Percentiles rank a stretch among this genome's conserved stretches.
Conservation (phyloP, 106 monocot genomes). For the Phalaenopsis aphrodite region DNA sequence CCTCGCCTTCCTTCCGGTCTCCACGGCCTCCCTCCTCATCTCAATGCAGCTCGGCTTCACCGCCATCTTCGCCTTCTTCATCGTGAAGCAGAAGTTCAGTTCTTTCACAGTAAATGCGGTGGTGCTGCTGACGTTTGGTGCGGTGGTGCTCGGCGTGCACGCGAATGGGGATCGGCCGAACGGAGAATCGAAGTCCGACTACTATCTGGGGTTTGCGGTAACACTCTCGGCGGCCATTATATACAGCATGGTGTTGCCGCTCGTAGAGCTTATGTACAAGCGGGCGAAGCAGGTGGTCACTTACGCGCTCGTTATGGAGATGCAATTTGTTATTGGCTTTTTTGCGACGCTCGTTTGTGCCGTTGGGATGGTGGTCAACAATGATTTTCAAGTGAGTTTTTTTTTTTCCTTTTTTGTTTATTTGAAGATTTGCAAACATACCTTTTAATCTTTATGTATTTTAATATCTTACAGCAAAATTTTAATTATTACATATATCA, state of each 20-base stretch:
- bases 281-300: conserved; percentile 8
- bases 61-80: conserved; percentile 13
- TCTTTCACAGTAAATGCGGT: conserved; percentile 15
- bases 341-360: conserved; percentile 20
- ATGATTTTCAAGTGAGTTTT: conserved; percentile 22
- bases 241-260: conserved; percentile 17
- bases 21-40: conserved; percentile 18
- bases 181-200: conserved; percentile 12
- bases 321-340: conserved; percentile 17
- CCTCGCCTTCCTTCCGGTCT: conserved; percentile 22
- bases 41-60: conserved; percentile 25
- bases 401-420: neutral
- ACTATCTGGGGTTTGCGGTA: conserved; percentile 17
- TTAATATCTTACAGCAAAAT: too few relatives aligned
- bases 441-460: too few relatives aligned
- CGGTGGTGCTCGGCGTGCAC: conserved; percentile 18
- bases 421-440: too few relatives aligned
- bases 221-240: conserved; percentile 8
- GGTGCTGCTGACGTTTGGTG: conserved; percentile 21
- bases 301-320: conserved; percentile 10
- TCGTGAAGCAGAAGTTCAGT: conserved; percentile 18
- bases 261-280: conserved; percentile 22
- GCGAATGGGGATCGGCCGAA: conserved; percentile 7
- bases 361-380: conserved; percentile 21
- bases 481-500: too few relatives aligned